These are phyloP conservation scores for Acer yangbiense DNA, from an alignment of 345 rosid genomes.

Conservation along the genomic window DNA sequence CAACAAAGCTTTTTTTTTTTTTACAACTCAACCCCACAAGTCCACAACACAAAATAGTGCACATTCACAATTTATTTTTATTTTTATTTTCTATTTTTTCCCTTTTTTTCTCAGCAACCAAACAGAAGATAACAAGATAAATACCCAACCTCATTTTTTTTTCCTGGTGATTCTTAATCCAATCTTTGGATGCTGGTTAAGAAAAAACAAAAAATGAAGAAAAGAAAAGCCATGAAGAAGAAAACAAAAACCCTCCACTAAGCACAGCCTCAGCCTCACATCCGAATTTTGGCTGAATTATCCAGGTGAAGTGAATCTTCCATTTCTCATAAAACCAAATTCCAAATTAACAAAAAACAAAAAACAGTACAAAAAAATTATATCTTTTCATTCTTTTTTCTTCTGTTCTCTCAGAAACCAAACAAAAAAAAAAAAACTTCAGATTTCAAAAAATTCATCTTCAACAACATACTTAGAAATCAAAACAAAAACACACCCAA, in stretches of 20 bases:
- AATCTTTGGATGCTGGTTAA: not conserved
- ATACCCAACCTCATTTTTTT: not conserved
- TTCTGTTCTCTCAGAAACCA: slow-evolving; percentile 24
- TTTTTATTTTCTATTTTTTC: not conserved
- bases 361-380: not conserved
- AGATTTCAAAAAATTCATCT: not conserved
- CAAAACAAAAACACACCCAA: not conserved
- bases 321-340: not conserved
- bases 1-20: not conserved
- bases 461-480: not conserved
- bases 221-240: not conserved
- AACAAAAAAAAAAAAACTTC: not conserved
- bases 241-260: not conserved
- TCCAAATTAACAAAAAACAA: not conserved
- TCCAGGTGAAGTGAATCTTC: not conserved
- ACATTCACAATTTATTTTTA: not conserved
- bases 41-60: not conserved
- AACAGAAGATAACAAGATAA: slow-evolving; percentile 20
- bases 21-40: slow-evolving; percentile 8
- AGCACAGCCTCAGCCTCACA: slow-evolving; percentile 6
- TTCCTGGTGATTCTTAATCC: not conserved
- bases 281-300: not conserved
- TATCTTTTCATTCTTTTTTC: not conserved
- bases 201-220: not conserved
- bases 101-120: slow-evolving; percentile 30